Conservation (phyloP, 768 basidiomycete species). For the Russula compacta region DNA sequence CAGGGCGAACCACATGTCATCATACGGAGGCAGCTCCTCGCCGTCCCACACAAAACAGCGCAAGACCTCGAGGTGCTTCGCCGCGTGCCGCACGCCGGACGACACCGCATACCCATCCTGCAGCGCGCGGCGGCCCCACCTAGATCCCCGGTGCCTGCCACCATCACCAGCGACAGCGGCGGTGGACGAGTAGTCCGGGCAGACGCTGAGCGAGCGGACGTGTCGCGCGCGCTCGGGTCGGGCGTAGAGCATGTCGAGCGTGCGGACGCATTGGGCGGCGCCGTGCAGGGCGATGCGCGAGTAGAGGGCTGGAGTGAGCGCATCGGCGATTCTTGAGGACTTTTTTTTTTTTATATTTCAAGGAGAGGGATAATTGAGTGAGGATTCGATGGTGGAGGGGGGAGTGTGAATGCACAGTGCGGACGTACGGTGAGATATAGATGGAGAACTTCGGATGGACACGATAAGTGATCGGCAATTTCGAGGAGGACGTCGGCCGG, state of each 20-base stretch:
- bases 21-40: slow-evolving; percentile 48
- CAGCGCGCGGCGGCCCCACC: slow-evolving; percentile 25
- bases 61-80: slow-evolving; percentile 50
- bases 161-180: no score
- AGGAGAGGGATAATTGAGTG: no score
- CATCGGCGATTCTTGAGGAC: slow-evolving; percentile 46
- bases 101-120: slow-evolving; percentile 34
- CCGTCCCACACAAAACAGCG: slow-evolving; percentile 63
- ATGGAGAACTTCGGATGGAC: slow-evolving; percentile 45
- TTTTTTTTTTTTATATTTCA: slow-evolving; percentile 26
- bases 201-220: slow-evolving; percentile 48
- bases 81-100: slow-evolving; percentile 42
- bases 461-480: slow-evolving; percentile 46
- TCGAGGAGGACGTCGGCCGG: slow-evolving; percentile 64
- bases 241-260: slow-evolving; percentile 53
- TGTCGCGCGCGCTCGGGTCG: slow-evolving; percentile 56
- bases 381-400: no score
- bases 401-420: no score
- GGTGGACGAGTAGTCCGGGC: slow-evolving; percentile 29
- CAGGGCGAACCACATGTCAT: slow-evolving; percentile 74
- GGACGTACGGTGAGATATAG: slow-evolving; percentile 54
- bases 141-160: no score
- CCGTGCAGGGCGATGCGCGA: slow-evolving; percentile 45
- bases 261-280: slow-evolving; percentile 49
- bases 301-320: slow-evolving; percentile 52